These are phyloP conservation scores for Phoenix dactylifera DNA, from an alignment of 176 grass and related monocot species.

Conservation along the genomic window DNA sequence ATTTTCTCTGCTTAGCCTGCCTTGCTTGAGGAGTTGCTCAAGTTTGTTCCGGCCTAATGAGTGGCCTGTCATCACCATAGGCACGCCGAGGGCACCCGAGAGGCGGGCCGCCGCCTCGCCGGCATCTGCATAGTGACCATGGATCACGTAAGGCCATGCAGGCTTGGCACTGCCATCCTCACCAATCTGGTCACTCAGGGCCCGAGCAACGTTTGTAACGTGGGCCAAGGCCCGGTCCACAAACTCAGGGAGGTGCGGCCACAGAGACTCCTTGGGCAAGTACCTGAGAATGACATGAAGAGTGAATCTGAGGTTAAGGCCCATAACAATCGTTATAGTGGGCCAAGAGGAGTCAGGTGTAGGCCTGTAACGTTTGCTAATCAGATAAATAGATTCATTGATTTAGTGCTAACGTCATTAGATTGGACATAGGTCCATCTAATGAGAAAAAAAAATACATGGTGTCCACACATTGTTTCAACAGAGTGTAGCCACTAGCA, in stretches of 20 bases:
- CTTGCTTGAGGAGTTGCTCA: constrained; percentile 76
- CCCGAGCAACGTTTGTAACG: constrained; percentile 67
- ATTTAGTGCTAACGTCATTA: too few relatives aligned
- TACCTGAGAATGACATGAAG: constrained; percentile 22
- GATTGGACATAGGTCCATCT: too few relatives aligned
- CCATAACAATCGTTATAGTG: too few relatives aligned
- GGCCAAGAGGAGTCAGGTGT: too few relatives aligned
- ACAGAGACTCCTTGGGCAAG: constrained; percentile 70
- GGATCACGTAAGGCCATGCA: constrained; percentile 75
- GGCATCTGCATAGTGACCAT: constrained; percentile 89
- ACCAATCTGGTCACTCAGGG: constrained; percentile 39
- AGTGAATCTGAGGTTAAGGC: too few relatives aligned
- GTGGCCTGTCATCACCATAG: constrained; percentile 95
- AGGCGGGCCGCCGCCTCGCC: constrained; percentile 68
- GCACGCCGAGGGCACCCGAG: constrained; percentile 56
- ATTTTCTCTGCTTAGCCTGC: constrained; percentile 35
- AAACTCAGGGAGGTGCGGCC: constrained; percentile 93
- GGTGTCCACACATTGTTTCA: too few relatives aligned
- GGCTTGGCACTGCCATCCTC: not conserved
- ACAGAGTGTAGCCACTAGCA: too few relatives aligned
- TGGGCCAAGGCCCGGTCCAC: constrained; percentile 87
- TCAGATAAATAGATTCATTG: too few relatives aligned
- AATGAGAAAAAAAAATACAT: too few relatives aligned
- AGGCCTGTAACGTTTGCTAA: too few relatives aligned
- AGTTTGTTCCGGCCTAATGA: constrained; percentile 95